Evolutionary conservation across 495 filamentous ascomycete species (phyloP).

Genomic region (Hypomontagnella submonticulosa): DNA sequence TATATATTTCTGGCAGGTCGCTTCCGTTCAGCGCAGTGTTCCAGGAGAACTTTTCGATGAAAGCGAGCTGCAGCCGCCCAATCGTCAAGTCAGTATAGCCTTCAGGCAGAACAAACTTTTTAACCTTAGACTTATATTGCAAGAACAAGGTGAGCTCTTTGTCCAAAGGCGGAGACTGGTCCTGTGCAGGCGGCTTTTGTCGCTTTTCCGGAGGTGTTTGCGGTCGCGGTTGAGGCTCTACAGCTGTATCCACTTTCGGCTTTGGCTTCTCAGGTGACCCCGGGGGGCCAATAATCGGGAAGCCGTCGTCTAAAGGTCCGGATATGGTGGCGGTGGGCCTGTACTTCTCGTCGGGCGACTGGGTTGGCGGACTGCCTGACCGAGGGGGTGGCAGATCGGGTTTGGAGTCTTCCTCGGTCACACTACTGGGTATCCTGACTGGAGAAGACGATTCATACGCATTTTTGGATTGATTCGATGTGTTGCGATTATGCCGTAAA

Average conservation of each 20-base stretch:
- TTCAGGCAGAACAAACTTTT: constrained; percentile 91
- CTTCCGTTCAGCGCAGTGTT: constrained; percentile 93
- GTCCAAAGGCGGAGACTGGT: constrained; percentile 78
- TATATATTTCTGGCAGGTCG: constrained; percentile 96
- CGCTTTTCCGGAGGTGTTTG: constrained; percentile 56
- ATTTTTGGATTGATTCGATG: constrained; percentile 55
- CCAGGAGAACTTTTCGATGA: constrained; percentile 99
- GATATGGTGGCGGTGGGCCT: constrained; percentile 64
- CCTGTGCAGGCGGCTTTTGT: constrained; percentile 53
- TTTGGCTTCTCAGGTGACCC: constrained; percentile 48
- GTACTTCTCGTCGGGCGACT: constrained; percentile 71
- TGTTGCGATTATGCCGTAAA: constrained; percentile 68
- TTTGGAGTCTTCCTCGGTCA: constrained; percentile 69
- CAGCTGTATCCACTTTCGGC: constrained; percentile 32
- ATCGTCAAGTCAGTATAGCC: constrained; percentile 85
- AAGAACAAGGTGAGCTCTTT: constrained; percentile 96
- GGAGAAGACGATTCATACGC: constrained; percentile 66
- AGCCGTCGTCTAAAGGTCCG: constrained; percentile 53
- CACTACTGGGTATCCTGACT: constrained; percentile 67
- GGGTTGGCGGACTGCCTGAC: constrained; percentile 60
- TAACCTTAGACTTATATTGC: constrained; percentile 96
- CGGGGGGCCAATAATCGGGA: constrained; percentile 49
- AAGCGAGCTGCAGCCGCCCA: constrained; percentile 90
- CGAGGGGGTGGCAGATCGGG: constrained; percentile 52
- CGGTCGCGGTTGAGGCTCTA: constrained; percentile 40